A percentile compares a stretch with the other conserved stretches of the same genome.
Conservation (phyloP, 148 eudicot species). For the Camellia lanceoleosa region DNA sequence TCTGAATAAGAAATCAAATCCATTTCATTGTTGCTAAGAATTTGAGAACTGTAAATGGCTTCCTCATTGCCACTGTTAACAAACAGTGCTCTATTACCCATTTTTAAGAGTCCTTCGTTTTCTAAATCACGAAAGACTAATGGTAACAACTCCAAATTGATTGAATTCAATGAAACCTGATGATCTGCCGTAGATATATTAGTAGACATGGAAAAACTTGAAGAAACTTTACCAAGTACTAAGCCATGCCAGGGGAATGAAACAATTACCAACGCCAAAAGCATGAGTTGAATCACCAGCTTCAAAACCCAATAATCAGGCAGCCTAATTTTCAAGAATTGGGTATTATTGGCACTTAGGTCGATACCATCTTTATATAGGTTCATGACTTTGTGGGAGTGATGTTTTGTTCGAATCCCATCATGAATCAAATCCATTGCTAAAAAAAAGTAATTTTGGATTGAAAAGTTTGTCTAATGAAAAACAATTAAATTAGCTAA, state of each 20-base stretch:
- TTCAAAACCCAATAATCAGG: constrained; percentile 19
- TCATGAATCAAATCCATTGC: no score
- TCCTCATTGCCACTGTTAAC: constrained; percentile 15
- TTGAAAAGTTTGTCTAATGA: background rate
- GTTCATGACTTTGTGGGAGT: background rate
- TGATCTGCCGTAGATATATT: background rate
- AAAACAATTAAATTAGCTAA: no score
- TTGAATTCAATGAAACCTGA: background rate
- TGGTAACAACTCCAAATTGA: constrained; percentile 19
- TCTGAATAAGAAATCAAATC: constrained; percentile 23
- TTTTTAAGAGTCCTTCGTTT: constrained; percentile 44
- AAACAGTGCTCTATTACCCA: constrained; percentile 29
- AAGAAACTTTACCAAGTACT: background rate
- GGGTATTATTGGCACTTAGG: background rate
- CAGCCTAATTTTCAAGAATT: constrained; percentile 1
- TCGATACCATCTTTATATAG: background rate
- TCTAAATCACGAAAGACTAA: constrained; percentile 40
- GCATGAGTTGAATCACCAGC: constrained; percentile 32
- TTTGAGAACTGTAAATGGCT: constrained; percentile 2
- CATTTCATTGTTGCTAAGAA: constrained; percentile 8
- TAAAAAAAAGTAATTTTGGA: background rate
- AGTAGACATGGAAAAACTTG: background rate
- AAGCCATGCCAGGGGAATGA: constrained; percentile 31
- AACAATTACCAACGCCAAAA: constrained; percentile 36
- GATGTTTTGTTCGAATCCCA: no score